Evolutionary conservation across 345 rosid species (phyloP), one percentile per base, ranked within the genome.

Genomic region (Excoecaria agallocha): DNA sequence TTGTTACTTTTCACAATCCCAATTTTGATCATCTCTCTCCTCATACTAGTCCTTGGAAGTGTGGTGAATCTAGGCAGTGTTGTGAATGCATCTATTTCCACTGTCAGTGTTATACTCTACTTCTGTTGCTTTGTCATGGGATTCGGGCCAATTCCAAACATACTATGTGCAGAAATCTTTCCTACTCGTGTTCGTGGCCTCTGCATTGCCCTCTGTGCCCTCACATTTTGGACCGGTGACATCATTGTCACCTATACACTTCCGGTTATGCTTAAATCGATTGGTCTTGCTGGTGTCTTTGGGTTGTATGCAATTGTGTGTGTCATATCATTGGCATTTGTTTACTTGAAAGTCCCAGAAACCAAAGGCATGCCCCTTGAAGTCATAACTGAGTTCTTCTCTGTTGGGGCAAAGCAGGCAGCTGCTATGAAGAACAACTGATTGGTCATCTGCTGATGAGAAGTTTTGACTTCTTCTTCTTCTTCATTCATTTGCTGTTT

Each of bases 311-410:
- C 94, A 0, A 56, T 88, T 2, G 91, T 90, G 1, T 95, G 98
- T 80, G 49, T 89, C 69, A 66, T 95, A 61, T 79, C 98, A 0
- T 86, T 88, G 86, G 87, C 73, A 30, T 95, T 93, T 56, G 90
- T 95, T 66, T 95, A 76, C 89, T 54, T 86, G 67, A 88, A 90
- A 84, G 92, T 91, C 30, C 98, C 99, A 1, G 98, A 95, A 84
- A 95, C 98, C 66, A 93, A 93, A 73, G 98, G 97, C 62, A 95
- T 95, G 98, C 99, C 98, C 12, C 96, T 95, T 61, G 99, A 95
- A 86, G 98, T 95, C 72, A 91, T 95, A 37, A 80, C 93, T 0
- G 98, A 93, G 85, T 91, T 95, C 89, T 91, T 95, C 76, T 76
- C 92, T 19, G 79, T 95, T 22, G 99, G 98, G 39, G 97, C 92